Percentiles rank a stretch among this genome's conserved stretches.
Evolutionary conservation across 169 alveolate species (phyloP).

Genomic region (Theileria luwenshuni): DNA sequence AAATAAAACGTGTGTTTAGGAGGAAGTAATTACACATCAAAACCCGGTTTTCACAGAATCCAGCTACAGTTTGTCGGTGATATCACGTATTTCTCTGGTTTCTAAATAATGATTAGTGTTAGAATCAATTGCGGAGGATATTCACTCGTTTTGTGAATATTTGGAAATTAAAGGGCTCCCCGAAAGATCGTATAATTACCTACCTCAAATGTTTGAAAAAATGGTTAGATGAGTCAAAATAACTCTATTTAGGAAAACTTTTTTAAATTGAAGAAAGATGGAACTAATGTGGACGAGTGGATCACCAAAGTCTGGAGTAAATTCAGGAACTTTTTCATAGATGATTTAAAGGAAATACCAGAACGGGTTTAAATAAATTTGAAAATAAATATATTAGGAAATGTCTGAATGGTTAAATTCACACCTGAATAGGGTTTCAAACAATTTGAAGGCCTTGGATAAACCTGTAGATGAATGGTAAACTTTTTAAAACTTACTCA

Average conservation of each 20-base stretch:
- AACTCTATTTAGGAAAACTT: slow-evolving; percentile 2
- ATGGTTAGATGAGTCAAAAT: slow-evolving; percentile 5
- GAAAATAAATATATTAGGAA: slow-evolving; percentile 26
- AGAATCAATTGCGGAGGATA: slow-evolving; percentile 49
- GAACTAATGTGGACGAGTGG: slow-evolving; percentile 51
- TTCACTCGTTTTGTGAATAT: slow-evolving; percentile 21
- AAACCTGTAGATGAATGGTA: slow-evolving; percentile 27
- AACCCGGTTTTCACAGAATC: slow-evolving; percentile 50
- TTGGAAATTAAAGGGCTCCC: slow-evolving; percentile 19
- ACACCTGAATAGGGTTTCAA: slow-evolving; percentile 46
- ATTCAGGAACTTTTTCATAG: slow-evolving; percentile 21
- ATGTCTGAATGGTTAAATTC: slow-evolving; percentile 32
- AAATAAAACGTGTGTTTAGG: neutral
- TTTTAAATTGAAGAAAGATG: slow-evolving; percentile 51
- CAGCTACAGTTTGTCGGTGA: slow-evolving; percentile 44
- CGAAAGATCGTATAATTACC: neutral
- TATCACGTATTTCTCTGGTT: slow-evolving; percentile 17
- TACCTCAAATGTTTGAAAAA: neutral
- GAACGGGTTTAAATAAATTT: neutral
- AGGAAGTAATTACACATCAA: slow-evolving; percentile 1
- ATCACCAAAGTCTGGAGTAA: slow-evolving; percentile 43
- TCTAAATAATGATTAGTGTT: slow-evolving; percentile 11
- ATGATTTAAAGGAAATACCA: slow-evolving; percentile 21
- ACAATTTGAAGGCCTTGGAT: slow-evolving; percentile 27
- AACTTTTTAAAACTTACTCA: neutral